These are phyloP conservation scores for Fusarium sp. DNA, from an alignment of 2,329 filamentous ascomycete genomes.

Conservation along the genomic window DNA sequence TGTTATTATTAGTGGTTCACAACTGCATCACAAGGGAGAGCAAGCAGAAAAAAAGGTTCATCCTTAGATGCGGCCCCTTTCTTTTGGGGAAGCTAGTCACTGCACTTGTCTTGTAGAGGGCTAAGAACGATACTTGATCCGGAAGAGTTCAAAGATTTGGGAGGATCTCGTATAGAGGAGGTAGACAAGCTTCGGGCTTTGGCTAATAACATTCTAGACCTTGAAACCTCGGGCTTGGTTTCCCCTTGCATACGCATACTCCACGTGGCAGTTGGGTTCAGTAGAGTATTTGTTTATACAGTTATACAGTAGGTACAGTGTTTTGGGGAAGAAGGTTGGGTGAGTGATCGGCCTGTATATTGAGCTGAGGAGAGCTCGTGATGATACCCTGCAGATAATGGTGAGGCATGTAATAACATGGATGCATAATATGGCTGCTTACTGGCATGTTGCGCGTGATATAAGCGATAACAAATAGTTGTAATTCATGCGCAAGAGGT, in stretches of 20 bases:
- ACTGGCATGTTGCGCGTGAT: neutral
- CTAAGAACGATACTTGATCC: neutral
- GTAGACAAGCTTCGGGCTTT: conserved; percentile 9
- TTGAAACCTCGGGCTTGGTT: conserved; percentile 8
- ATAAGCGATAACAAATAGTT: neutral
- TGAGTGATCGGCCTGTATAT: neutral
- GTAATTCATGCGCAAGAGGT: conserved; percentile 3
- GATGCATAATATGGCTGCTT: neutral
- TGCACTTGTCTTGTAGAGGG: neutral
- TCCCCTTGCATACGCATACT: conserved; percentile 35
- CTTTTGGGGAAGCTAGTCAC: neutral
- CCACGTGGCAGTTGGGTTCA: conserved; percentile 40
- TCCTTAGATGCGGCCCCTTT: conserved; percentile 10
- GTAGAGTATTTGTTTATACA: neutral
- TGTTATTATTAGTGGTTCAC: neutral
- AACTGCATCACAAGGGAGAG: conserved; percentile 7
- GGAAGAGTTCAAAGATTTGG: neutral
- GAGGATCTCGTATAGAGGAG: neutral
- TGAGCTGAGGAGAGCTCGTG: neutral
- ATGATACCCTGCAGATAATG: neutral
- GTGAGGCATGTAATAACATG: too few relatives aligned
- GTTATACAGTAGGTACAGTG: conserved; percentile 7
- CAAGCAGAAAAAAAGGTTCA: neutral
- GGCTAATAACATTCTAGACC: conserved; percentile 2
- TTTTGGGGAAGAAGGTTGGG: neutral